These are phyloP conservation scores for Elsinoe ampelina DNA, from an alignment of 2,329 filamentous ascomycete genomes.

Conservation along the genomic window DNA sequence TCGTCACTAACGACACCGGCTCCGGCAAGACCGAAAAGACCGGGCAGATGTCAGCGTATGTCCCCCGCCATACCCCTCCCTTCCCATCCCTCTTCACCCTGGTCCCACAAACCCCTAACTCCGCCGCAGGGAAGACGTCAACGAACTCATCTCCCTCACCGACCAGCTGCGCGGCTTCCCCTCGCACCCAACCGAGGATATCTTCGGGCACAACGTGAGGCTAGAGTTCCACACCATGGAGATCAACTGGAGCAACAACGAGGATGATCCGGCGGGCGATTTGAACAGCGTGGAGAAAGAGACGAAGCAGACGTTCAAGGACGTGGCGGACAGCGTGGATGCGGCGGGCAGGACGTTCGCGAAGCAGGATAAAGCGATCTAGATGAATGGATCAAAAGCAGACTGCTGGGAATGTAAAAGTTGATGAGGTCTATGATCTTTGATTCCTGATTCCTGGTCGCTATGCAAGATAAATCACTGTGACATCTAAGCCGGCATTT, in stretches of 20 bases:
- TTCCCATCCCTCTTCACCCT: not conserved
- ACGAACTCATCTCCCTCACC: constrained; percentile 32
- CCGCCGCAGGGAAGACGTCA: constrained; percentile 30
- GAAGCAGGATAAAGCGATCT: constrained; percentile 32
- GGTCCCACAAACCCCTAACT: not conserved
- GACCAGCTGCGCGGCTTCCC: constrained; percentile 33
- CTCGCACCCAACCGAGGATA: constrained; percentile 29
- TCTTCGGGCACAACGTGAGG: constrained; percentile 32
- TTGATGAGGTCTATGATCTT: not conserved
- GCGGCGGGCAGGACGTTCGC: constrained; percentile 33
- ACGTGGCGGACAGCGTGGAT: constrained; percentile 34
- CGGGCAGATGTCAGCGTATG: constrained; percentile 29
- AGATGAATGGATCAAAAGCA: not conserved
- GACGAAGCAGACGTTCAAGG: constrained; percentile 36
- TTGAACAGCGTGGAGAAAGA: constrained; percentile 29
- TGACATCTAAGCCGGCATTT: too few species aligned
- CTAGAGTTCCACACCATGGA: constrained; percentile 35
- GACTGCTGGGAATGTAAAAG: not conserved
- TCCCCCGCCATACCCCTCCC: too few species aligned
- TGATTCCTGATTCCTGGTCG: not conserved
- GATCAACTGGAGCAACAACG: constrained; percentile 34
- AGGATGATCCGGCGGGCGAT: constrained; percentile 29
- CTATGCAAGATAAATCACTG: not conserved
- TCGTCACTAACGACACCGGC: constrained; percentile 26
- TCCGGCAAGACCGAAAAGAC: constrained; percentile 30